Evolutionary conservation across 768 basidiomycete genomes (phyloP).

Genomic region (Daedalea quercina): DNA sequence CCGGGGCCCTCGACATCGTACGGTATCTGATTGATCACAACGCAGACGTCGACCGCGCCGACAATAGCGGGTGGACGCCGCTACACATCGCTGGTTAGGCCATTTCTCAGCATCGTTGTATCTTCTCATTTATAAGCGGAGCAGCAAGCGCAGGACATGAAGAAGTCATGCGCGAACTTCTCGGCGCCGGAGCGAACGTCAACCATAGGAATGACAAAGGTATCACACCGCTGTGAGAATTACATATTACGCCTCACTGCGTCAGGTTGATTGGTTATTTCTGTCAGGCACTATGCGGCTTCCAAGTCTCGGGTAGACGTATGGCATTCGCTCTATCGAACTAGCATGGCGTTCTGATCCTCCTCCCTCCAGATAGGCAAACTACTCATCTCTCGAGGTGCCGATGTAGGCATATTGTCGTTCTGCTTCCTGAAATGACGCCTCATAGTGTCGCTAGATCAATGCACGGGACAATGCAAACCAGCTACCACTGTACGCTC

Average conservation of each 20-base stretch:
- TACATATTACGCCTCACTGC: not conserved
- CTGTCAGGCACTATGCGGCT: constrained; percentile 85
- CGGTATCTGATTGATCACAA: constrained; percentile 64
- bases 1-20: constrained; percentile 60
- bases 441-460: constrained; percentile 47
- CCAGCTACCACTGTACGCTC: constrained; percentile 78
- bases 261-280: constrained; percentile 3
- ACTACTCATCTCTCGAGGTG: constrained; percentile 78
- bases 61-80: constrained; percentile 69
- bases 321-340: constrained; percentile 3
- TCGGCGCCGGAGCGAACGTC: constrained; percentile 80
- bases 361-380: constrained; percentile 65
- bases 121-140: not conserved
- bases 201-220: constrained; percentile 80
- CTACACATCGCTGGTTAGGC: constrained; percentile 68
- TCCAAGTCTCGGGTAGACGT: constrained; percentile 87
- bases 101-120: not conserved
- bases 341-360: constrained; percentile 3
- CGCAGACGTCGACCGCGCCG: constrained; percentile 60
- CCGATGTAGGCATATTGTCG: constrained; percentile 61
- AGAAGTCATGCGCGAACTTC: constrained; percentile 64
- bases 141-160: constrained; percentile 80
- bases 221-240: constrained; percentile 69
- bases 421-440: not conserved
- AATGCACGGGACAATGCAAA: constrained; percentile 92